Evolutionary conservation across 2,329 filamentous ascomycete genomes (phyloP), one percentile per base, ranked within the genome.

Genomic region (Apiospora koreana): DNA sequence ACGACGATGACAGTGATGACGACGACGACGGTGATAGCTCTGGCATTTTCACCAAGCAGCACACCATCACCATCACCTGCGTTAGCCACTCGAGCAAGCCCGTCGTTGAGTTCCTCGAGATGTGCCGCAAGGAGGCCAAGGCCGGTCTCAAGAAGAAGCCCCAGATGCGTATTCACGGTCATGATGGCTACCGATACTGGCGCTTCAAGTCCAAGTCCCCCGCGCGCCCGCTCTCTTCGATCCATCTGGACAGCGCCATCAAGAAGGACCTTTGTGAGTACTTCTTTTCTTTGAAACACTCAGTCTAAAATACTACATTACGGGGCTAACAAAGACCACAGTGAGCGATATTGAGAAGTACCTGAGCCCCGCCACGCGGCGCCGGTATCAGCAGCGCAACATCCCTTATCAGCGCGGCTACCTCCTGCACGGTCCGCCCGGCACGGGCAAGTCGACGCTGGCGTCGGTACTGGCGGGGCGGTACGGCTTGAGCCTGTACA

Each of bases 401-500:
- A 70, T 68, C 21, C 69, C 69, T 8, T 70, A 70, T n/a, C 48
- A 67, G 14, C 41, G 69, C 2, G 65, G 69, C 1, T 70, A 70
- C n/a, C 35, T 68, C 23, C 48, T 68, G 23, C 64, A 70, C 23
- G 69, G 69, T 21, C 69, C 65, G 12, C 69, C 69, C 18, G 69
- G 43, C 43, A 68, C 45, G 42, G 28, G 66, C n/a, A 54, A 48
- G 65, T 46, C 65, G 23, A 46, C 65, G n/a, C 65, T 67, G 42
- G 65, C 65, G 5, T 67, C 42, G 8, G 65, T 67, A 18, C 23
- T 67, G 65, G 65, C 65, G 9, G 54, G 54, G 1, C 70, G 78
- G 3, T 80, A 83, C 45, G 74, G 76, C 16, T 76, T 84, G 5
- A 74, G 81, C 64, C 79, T 83, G 18, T 83, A 81, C 72, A 76